Conservation (phyloP, 1,284 basidiomycete species). For the Irpex sp. region DNA sequence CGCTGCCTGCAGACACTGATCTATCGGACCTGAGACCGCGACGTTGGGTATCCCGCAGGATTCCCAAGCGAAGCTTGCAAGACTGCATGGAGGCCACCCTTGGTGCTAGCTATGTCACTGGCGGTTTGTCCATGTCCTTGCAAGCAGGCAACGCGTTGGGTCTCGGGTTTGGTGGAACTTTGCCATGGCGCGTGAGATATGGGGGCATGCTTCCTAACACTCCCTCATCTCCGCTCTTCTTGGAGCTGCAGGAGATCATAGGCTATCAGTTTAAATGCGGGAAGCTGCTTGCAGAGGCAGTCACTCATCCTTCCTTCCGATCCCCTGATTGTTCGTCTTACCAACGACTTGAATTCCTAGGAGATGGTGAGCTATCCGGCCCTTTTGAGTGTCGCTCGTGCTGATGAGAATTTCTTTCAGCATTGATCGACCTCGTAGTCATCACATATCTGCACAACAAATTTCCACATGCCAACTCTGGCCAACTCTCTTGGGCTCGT, state of each 20-base stretch:
- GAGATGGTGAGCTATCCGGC: slow-evolving; percentile 59
- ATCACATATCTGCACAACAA: slow-evolving; percentile 69
- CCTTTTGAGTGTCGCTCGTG: not conserved
- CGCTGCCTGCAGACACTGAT: slow-evolving; percentile 32
- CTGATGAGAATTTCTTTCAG: slow-evolving; percentile 30
- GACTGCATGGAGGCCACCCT: slow-evolving; percentile 84
- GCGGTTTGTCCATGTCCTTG: slow-evolving; percentile 67
- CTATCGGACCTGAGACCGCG: slow-evolving; percentile 25
- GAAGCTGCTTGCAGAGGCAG: slow-evolving; percentile 65
- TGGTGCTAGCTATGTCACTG: slow-evolving; percentile 68
- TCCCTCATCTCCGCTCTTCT: slow-evolving; percentile 46
- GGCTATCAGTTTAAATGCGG: slow-evolving; percentile 69
- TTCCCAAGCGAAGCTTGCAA: slow-evolving; percentile 70
- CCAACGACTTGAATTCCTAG: slow-evolving; percentile 82
- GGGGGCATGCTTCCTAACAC: slow-evolving; percentile 25
- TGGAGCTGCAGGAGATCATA: slow-evolving; percentile 54
- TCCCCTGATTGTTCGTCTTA: slow-evolving; percentile 59
- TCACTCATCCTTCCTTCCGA: slow-evolving; percentile 78
- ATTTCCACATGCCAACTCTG: slow-evolving; percentile 68
- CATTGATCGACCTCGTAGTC: slow-evolving; percentile 74
- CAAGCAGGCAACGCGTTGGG: slow-evolving; percentile 61
- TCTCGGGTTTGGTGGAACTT: slow-evolving; percentile 65
- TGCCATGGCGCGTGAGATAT: slow-evolving; percentile 61
- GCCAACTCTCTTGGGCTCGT: slow-evolving; percentile 69
- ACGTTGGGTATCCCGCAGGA: slow-evolving; percentile 31